Base-by-base conservation (phyloP, 2,329 filamentous ascomycete genomes). In the Colletotrichum plurivorum region DNA sequence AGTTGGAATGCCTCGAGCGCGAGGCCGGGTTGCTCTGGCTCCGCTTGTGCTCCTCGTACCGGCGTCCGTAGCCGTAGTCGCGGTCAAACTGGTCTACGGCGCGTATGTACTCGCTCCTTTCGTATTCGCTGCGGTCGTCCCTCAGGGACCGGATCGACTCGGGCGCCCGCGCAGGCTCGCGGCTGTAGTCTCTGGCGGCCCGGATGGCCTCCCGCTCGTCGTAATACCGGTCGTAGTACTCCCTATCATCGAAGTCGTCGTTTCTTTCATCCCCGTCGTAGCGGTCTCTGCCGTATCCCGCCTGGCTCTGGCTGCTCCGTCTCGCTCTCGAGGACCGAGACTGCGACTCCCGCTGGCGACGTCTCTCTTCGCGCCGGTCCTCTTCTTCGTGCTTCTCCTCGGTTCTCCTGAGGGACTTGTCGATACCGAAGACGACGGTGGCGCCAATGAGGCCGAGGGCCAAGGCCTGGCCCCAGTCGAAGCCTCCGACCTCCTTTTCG, bases 391-490 rank as follows among this genome's bases (percentile, higher is more conserved):
- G 53, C 48, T 55, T 36, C 56, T 71, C 60, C 39, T 73, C 59
- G 62, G 67, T 73, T 62, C 78, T 77, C 20, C 70, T 55, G 0
- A 83, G 79, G 49, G 82, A 78, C 62, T 80, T 79, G 69, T 84
- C 81, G 69, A 82, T 79, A 66, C 81, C 80, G 72, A 82, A 81
- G n/a, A 75, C 73, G 1, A 81, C 73, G 15, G 77, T 73, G 18
- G 79, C 74, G 6, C 79, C 81, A 16, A 80, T 72, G 25, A 81
- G 73, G 8, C 78, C 80, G 2, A 85, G 78, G 18, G 77, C 74
- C 39, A 84, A 67, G 64, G 78, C 81, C 36, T 80, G 78, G 5
- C 75, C 78, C 79, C 82, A 84, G 62, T 80, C 78, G 73, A 84
- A 85, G 39, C 79, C 79, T 5, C 71, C 62, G 67, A 76, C 72